Evolutionary conservation across 73 alveolate genomes (phyloP), one percentile per base, ranked within the genome.

Genomic region (Paraurostyla sp.): DNA sequence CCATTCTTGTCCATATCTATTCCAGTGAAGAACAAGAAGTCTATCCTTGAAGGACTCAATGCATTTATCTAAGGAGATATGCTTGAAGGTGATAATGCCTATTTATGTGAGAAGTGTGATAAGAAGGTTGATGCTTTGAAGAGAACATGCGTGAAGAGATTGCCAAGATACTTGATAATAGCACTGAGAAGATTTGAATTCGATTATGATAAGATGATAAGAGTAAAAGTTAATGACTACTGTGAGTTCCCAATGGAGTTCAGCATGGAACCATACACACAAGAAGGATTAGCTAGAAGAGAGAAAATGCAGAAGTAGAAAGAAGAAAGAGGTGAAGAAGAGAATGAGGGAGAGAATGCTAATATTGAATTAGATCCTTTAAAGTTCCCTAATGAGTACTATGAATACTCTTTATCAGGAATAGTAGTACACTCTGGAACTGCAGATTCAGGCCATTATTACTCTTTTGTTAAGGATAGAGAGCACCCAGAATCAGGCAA

Each of bases 381-480:
- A 9, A 96, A 93, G 36, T 90, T 84, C 57, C 98, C 98, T 35
- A 54, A 73, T 29, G 97, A 95, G 42, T 96, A 95, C 51, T 96
- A 94, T 89, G 92, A 97, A 73, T 98, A 96, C 90, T 58, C 82
- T 52, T 91, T 98, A 33, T 91, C 93, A 85, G 99, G 99, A 23
- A 94, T 97, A 11, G 98, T 97, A 0, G 99, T 98, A 3, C 99
- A 98, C 89, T 83, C 97, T 82, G 99, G 99, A 16, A 91, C 97
- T 40, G 97, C 99, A 65, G 99, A 98, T 76, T 89, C 97, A 50
- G 99, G 99, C 20, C 99, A 98, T 85, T 98, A 98, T 91, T 98
- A 98, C 90, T 97, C 99, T 58, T 97, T 93, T 91, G 93, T 97
- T 59, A 89, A 96, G 88, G 98, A 96, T 71, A 95, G 97, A 83